Evolutionary conservation across 2,329 filamentous ascomycete species (phyloP).

Genomic region (Hypoxylon sp.): DNA sequence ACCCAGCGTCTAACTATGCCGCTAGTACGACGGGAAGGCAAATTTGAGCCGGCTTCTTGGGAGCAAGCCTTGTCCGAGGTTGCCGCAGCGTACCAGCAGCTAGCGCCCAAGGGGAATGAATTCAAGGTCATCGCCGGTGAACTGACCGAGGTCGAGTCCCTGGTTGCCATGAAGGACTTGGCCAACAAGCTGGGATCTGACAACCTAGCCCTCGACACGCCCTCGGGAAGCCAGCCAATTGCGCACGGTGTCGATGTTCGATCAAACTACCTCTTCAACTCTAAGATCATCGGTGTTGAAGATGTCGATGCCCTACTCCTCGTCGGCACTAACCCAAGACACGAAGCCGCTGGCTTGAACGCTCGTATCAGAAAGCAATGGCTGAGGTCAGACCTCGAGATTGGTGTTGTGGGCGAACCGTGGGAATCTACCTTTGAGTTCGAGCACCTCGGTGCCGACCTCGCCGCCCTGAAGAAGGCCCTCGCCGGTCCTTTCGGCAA

Average conservation of each 20-base stretch:
- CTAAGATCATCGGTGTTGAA: constrained; percentile 91
- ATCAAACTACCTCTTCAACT: constrained; percentile 97
- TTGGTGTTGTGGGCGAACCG: constrained; percentile 89
- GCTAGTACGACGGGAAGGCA: constrained; percentile 85
- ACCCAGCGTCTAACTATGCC: constrained; percentile 96
- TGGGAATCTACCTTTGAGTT: constrained; percentile 97
- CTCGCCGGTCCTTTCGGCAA: constrained; percentile 91
- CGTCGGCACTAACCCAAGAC: constrained; percentile 93
- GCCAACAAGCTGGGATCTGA: constrained; percentile 97
- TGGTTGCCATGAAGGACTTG: constrained; percentile 97
- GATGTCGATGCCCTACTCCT: constrained; percentile 93
- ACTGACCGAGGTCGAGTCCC: constrained; percentile 88
- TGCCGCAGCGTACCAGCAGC: constrained; percentile 79
- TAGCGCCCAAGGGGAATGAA: constrained; percentile 88
- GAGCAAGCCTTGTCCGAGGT: constrained; percentile 94
- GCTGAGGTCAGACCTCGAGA: constrained; percentile 92
- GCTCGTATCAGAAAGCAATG: constrained; percentile 98
- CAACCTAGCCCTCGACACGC: constrained; percentile 92
- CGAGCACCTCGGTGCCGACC: constrained; percentile 85
- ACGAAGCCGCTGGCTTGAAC: constrained; percentile 95
- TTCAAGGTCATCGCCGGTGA: constrained; percentile 96
- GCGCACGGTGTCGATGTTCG: constrained; percentile 94
- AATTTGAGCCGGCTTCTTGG: constrained; percentile 94
- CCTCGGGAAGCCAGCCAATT: constrained; percentile 82
- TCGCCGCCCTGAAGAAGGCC: constrained; percentile 83